Evolutionary conservation across 1,139 yeast species (phyloP).

Genomic region (Debaryomyces nepalensis): DNA sequence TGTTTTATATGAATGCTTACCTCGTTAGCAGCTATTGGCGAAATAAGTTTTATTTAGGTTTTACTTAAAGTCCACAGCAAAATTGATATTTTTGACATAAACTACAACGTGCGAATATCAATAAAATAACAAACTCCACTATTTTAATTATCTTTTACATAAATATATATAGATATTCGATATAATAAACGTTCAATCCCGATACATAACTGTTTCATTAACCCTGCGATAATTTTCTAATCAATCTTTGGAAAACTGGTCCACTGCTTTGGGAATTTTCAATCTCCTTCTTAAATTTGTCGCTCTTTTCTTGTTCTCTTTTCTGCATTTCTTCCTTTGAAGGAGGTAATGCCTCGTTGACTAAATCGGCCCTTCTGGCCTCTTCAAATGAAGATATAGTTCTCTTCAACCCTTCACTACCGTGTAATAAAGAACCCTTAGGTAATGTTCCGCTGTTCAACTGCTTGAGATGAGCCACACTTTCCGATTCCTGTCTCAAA

Average conservation of each 20-base stretch:
- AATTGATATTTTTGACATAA: not conserved
- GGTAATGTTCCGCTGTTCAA: constrained; percentile 73
- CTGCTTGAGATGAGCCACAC: constrained; percentile 77
- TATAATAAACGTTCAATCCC: not conserved
- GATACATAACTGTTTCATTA: constrained; percentile 6
- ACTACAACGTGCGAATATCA: constrained; percentile 8
- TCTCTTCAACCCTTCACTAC: constrained; percentile 75
- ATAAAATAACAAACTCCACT: constrained; percentile 1
- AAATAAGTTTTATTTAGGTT: too few relatives aligned
- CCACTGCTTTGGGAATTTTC: constrained; percentile 39
- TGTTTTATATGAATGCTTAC: too few relatives aligned
- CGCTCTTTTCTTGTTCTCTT: constrained; percentile 50
- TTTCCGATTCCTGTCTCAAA: constrained; percentile 86
- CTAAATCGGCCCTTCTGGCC: constrained; percentile 79
- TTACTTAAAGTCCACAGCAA: not conserved
- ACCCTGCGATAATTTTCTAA: constrained; percentile 43
- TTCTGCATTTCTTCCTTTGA: constrained; percentile 57
- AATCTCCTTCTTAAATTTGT: constrained; percentile 47
- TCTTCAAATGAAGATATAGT: constrained; percentile 81
- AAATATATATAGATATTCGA: not conserved
- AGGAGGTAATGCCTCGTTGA: constrained; percentile 93
- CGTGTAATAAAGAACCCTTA: constrained; percentile 83
- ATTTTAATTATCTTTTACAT: constrained; percentile 3
- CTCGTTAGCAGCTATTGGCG: too few relatives aligned
- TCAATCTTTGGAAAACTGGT: constrained; percentile 49